These are phyloP conservation scores for Alternaria consortialis DNA, from an alignment of 2,329 filamentous ascomycete genomes.

Conservation along the genomic window DNA sequence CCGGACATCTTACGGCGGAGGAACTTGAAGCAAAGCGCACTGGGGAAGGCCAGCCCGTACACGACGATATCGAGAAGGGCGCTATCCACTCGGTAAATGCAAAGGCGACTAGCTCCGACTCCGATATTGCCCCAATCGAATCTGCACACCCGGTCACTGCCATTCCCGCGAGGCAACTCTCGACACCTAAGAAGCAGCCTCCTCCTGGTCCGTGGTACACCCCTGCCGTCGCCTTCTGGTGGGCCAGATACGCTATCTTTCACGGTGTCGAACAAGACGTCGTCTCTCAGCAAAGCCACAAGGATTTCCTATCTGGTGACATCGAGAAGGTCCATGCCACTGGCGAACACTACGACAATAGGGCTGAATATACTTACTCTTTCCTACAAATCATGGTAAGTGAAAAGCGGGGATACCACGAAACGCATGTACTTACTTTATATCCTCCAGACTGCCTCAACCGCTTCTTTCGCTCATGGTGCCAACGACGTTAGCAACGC, in stretches of 20 bases:
- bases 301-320: conserved; percentile 61
- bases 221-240: conserved; percentile 56
- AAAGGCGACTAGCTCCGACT: conserved; percentile 24
- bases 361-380: conserved; percentile 60
- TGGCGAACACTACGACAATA: conserved; percentile 69
- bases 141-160: conserved; percentile 5
- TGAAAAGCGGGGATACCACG: too few species aligned
- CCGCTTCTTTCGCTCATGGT: conserved; percentile 75
- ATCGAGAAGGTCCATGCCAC: conserved; percentile 65
- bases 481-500: conserved; percentile 72
- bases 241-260: conserved; percentile 57
- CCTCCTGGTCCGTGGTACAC: conserved; percentile 56
- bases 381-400: conserved; percentile 47
- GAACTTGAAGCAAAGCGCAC: conserved; percentile 54
- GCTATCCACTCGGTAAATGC: conserved; percentile 14
- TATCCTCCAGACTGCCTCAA: conserved; percentile 63
- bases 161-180: conserved; percentile 12
- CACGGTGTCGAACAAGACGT: conserved; percentile 63
- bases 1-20: conserved; percentile 64
- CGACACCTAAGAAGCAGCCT: conserved; percentile 31
- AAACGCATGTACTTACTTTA: too few species aligned
- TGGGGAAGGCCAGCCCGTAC: conserved; percentile 21
- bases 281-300: conserved; percentile 51
- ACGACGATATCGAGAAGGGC: conserved; percentile 40
- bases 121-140: conserved; percentile 29